Base-by-base conservation (phyloP, 352 stramenopile genomes). In the Detonula confervacea region DNA sequence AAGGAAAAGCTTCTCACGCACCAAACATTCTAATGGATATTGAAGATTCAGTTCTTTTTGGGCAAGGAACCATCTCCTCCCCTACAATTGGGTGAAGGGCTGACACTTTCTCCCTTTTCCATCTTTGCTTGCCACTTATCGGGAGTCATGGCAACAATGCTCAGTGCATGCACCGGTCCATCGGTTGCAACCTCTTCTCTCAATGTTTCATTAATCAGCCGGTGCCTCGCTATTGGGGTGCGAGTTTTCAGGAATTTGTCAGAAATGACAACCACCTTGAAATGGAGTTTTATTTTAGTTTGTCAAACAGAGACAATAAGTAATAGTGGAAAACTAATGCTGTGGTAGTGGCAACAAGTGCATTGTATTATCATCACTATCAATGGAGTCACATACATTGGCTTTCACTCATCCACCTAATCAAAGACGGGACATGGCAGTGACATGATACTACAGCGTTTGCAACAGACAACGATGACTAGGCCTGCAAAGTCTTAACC, bases 261-360 rank as follows among this genome's bases (percentile, higher is more conserved):
- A 9, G 93, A 93, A 7, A 98, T 95, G 0, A 98, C 93, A 22
- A 98, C 90, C 8, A 98, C 95, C 86, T 98, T 98, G 85, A 98
- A 98, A 83, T 98, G 96, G 18, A 42, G n/a, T n/a, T n/a, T n/a
- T n/a, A n/a, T n/a, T n/a, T n/a, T n/a, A n/a, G n/a, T n/a, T n/a
- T n/a, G n/a, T n/a, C n/a, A n/a, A n/a, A n/a, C n/a, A n/a, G n/a
- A n/a, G n/a, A n/a, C n/a, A n/a, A n/a, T n/a, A n/a, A n/a, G n/a
- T n/a, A n/a, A n/a, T n/a, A n/a, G n/a, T n/a, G n/a, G n/a, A n/a
- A n/a, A n/a, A n/a, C n/a, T n/a, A n/a, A n/a, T n/a, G n/a, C n/a
- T n/a, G n/a, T n/a, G n/a, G n/a, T n/a, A n/a, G n/a, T n/a, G n/a
- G n/a, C n/a, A n/a, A n/a, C n/a, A n/a, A n/a, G n/a, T n/a, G n/a